Evolutionary conservation across 208 protist species (phyloP).

Genomic region (Hexamita inflata): DNA sequence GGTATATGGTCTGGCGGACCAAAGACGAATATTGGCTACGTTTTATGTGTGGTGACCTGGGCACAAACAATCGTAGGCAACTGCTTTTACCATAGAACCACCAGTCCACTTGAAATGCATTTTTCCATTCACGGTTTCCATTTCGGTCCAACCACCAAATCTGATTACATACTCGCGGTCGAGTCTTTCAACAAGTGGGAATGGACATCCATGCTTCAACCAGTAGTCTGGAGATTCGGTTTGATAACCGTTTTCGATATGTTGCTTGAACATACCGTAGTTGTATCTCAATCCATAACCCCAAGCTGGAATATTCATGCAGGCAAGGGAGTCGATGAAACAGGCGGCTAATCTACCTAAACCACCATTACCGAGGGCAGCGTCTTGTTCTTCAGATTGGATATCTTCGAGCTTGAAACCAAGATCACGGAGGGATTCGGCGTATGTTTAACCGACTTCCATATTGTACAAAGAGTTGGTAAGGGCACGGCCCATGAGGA

Average conservation of each 20-base stretch:
- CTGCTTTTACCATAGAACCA: conserved; percentile 7
- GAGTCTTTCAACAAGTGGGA: conserved; percentile 8
- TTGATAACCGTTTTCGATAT: conserved; percentile 31
- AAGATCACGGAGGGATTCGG: conserved; percentile 40
- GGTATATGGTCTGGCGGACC: conserved; percentile 12
- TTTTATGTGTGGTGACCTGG: conserved; percentile 28
- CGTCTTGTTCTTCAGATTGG: conserved; percentile 33
- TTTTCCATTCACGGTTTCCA: neutral
- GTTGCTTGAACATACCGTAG: conserved; percentile 39
- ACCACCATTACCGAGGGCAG: conserved; percentile 44
- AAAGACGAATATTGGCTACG: conserved; percentile 29
- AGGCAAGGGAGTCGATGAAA: conserved; percentile 54
- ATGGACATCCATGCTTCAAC: conserved; percentile 25
- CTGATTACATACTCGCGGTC: neutral
- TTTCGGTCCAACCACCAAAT: conserved; percentile 26
- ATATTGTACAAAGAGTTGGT: conserved; percentile 31
- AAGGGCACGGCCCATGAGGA: conserved; percentile 35
- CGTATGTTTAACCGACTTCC: neutral
- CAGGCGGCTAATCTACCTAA: conserved; percentile 53
- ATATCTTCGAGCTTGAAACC: conserved; percentile 43
- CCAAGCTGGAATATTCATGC: conserved; percentile 44
- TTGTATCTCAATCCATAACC: conserved; percentile 48
- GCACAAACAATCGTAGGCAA: conserved; percentile 31
- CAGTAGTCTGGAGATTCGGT: conserved; percentile 34
- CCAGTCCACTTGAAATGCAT: conserved; percentile 24